Percentiles rank a stretch among this genome's conserved stretches.
phyloP scores from a whole-genome alignment of 2,329 filamentous ascomycete genomes.

The Talaromyces sp. region DNA sequence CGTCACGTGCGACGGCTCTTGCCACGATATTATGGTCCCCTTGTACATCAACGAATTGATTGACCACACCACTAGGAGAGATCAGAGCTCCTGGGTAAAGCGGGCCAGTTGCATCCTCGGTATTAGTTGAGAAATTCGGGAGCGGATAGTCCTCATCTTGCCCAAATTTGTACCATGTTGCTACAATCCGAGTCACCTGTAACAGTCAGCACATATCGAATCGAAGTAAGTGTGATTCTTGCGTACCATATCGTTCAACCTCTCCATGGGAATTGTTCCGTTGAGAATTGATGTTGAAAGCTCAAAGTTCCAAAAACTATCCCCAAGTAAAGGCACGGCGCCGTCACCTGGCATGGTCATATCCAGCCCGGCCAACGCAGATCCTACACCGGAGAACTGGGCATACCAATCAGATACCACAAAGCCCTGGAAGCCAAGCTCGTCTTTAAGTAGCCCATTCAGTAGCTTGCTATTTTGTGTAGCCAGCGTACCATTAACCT shows the following conservation, averaged over 20 bases:
- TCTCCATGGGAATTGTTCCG: slow-evolving; percentile 51
- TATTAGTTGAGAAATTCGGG: slow-evolving; percentile 58
- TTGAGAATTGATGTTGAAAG: slow-evolving; percentile 53
- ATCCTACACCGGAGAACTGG: slow-evolving; percentile 55
- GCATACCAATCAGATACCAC: slow-evolving; percentile 68
- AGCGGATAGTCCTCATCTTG: slow-evolving; percentile 55
- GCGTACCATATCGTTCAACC: slow-evolving; percentile 48
- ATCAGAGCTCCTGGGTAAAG: slow-evolving; percentile 55
- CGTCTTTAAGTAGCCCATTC: slow-evolving; percentile 67
- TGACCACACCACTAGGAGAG: slow-evolving; percentile 60
- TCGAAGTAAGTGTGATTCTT: neutral
- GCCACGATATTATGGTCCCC: slow-evolving; percentile 48
- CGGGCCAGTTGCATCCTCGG: slow-evolving; percentile 49
- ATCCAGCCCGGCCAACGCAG: slow-evolving; percentile 59
- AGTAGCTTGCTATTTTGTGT: slow-evolving; percentile 65
- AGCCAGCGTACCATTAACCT: slow-evolving; percentile 61
- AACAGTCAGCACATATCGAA: slow-evolving; percentile 6
- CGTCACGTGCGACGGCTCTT: slow-evolving; percentile 50
- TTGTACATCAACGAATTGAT: slow-evolving; percentile 61
- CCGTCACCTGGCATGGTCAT: slow-evolving; percentile 66
- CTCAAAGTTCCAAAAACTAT: slow-evolving; percentile 52
- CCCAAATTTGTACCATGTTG: slow-evolving; percentile 52
- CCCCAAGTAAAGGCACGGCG: slow-evolving; percentile 47
- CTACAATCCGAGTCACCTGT: slow-evolving; percentile 51
- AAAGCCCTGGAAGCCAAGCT: slow-evolving; percentile 67